Evolutionary conservation across 371 early-diverging fungal species (phyloP).

Genomic region (Cokeromyces recurvatus): DNA sequence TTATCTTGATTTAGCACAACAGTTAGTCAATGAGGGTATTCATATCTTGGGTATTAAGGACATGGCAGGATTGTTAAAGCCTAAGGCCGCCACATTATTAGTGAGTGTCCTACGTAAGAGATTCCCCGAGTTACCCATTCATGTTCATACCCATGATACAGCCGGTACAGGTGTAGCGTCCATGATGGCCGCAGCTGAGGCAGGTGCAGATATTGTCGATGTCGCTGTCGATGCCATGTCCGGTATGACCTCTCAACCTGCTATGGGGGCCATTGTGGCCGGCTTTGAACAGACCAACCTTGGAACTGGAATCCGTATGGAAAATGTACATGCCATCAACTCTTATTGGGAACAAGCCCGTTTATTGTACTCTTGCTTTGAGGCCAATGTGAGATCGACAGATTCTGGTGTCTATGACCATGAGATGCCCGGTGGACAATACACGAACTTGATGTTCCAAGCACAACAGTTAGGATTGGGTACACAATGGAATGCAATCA

Average conservation of each 20-base stretch:
- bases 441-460: conserved; percentile 96
- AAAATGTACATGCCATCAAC: conserved; percentile 76
- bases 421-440: conserved; percentile 97
- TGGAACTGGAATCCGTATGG: conserved; percentile 78
- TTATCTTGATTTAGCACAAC: conserved; percentile 81
- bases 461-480: conserved; percentile 89
- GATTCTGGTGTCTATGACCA: conserved; percentile 90
- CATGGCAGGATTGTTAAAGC: conserved; percentile 95
- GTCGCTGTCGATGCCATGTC: conserved; percentile 89
- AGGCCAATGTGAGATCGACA: conserved; percentile 77
- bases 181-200: conserved; percentile 87
- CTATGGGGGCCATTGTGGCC: conserved; percentile 89
- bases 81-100: conserved; percentile 77
- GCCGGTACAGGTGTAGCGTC: conserved; percentile 94
- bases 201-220: conserved; percentile 92
- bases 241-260: conserved; percentile 92
- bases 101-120: conserved; percentile 76
- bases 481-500: conserved; percentile 87
- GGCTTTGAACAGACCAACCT: conserved; percentile 69
- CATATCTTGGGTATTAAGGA: conserved; percentile 94
- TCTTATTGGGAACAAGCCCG: conserved; percentile 95
- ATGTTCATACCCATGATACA: conserved; percentile 95
- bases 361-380: conserved; percentile 89
- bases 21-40: conserved; percentile 84
- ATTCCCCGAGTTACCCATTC: conserved; percentile 89